Evolutionary conservation across 768 basidiomycete genomes (phyloP).

Genomic region (Paxillus ammoniavirescens): DNA sequence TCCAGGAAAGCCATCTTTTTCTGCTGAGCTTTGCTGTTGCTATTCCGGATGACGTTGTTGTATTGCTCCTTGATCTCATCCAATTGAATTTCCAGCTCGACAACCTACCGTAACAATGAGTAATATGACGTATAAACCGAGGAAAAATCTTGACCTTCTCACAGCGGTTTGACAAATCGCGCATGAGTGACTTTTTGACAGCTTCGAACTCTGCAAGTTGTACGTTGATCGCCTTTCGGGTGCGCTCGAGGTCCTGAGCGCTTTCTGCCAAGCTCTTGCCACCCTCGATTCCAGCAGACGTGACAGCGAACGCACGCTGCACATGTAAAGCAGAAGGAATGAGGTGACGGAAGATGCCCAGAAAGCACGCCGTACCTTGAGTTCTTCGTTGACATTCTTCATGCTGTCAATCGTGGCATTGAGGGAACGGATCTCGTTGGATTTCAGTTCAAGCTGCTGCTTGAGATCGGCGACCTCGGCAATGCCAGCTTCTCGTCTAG

Average conservation of each 20-base stretch:
- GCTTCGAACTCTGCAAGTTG: conserved; percentile 98
- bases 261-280: conserved; percentile 97
- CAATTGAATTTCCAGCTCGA: conserved; percentile 97
- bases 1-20: conserved; percentile 99
- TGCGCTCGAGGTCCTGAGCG: conserved; percentile 94
- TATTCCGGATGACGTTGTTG: conserved; percentile 96
- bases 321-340: conserved; percentile 1
- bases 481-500: conserved; percentile 86
- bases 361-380: conserved; percentile 65
- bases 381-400: conserved; percentile 95
- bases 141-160: conserved; percentile 72
- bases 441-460: conserved; percentile 84
- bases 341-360: conserved; percentile 5
- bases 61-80: conserved; percentile 99
- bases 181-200: conserved; percentile 98
- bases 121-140: conserved; percentile 8
- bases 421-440: conserved; percentile 79
- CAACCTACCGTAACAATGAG: conserved; percentile 59
- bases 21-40: conserved; percentile 97
- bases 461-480: conserved; percentile 84
- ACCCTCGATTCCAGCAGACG: conserved; percentile 95
- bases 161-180: conserved; percentile 97
- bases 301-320: conserved; percentile 95
- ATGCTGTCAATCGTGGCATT: conserved; percentile 88
- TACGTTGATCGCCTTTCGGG: conserved; percentile 95